Conservation (phyloP, 129 eudicot species). For the Artemisia annua region DNA sequence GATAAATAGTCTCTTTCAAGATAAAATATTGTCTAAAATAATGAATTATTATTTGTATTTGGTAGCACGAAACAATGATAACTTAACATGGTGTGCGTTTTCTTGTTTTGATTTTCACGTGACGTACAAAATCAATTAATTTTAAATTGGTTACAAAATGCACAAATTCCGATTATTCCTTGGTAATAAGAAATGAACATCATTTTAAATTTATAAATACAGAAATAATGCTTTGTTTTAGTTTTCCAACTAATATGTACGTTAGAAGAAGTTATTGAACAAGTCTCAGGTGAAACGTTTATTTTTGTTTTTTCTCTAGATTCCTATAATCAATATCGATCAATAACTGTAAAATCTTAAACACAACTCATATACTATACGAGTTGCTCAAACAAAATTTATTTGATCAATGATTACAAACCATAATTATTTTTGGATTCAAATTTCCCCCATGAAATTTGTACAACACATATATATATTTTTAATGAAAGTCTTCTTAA, state of each 20-base stretch:
- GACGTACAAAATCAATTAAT: neutral
- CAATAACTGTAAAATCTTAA: too few relatives aligned
- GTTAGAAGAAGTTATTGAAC: too few relatives aligned
- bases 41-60: neutral
- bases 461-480: neutral
- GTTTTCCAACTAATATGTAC: neutral
- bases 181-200: neutral
- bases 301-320: too few relatives aligned
- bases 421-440: too few relatives aligned
- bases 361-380: too few relatives aligned
- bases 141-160: neutral
- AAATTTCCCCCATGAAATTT: neutral
- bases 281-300: too few relatives aligned
- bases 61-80: neutral
- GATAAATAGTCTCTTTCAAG: neutral
- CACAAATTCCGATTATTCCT: neutral
- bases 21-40: neutral
- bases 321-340: too few relatives aligned
- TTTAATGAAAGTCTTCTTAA: neutral
- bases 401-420: too few relatives aligned
- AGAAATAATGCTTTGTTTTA: neutral
- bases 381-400: neutral
- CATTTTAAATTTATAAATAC: neutral
- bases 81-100: neutral
- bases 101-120: slow-evolving; percentile 12